Base-by-base conservation (phyloP, 495 filamentous ascomycete species). In the Penicillium dipodomyicola region DNA sequence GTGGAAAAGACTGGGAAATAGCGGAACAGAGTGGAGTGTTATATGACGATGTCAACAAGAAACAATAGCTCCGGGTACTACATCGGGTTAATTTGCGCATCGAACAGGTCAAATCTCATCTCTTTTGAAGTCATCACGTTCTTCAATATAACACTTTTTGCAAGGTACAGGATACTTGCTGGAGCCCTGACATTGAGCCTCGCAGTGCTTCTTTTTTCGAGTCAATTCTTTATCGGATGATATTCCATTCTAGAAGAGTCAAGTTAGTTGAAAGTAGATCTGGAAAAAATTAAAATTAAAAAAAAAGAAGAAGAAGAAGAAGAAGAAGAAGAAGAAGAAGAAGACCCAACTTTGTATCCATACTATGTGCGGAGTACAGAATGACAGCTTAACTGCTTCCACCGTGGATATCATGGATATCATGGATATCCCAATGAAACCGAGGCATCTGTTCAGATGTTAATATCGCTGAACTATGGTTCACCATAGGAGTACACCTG, bases 401-500 rank as follows among this genome's bases (percentile, higher is more conserved):
- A 25, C 19, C 22, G 37, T 20, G 37, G 27, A 42, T 22, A 2
- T 22, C 22, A 20, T 23, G 22, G 22, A 23, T 23, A 23, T 7
- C 25, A 27, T 52, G n/a, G 1, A 12, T 17, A 2, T 14, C 33
- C 6, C 4, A 5, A n/a, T 17, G n/a, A 39, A 39, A 15, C 15
- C 11, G 3, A 33, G 10, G 3, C 30, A 47, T 27, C 44, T n/a
- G 6, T 47, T 47, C 29, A 9, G 30, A 32, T 17, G 17, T 30
- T 49, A 49, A 49, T 37, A 37, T 20, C 2, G 14, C 1, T 19
- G 50, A 4, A 30, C 52, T 43, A 54, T 54, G 43, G 52, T 54
- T 54, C 52, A 49, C 17, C 45, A 27, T 60, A 30, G 56, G 49
- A 47, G 41, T 61, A 54, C 30, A 14, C 9, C 15, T 2, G 3